Percentiles rank a stretch among this genome's conserved stretches.
These are phyloP conservation scores for Jatropha curcas DNA, from an alignment of 345 rosid genomes.

Conservation along the genomic window DNA sequence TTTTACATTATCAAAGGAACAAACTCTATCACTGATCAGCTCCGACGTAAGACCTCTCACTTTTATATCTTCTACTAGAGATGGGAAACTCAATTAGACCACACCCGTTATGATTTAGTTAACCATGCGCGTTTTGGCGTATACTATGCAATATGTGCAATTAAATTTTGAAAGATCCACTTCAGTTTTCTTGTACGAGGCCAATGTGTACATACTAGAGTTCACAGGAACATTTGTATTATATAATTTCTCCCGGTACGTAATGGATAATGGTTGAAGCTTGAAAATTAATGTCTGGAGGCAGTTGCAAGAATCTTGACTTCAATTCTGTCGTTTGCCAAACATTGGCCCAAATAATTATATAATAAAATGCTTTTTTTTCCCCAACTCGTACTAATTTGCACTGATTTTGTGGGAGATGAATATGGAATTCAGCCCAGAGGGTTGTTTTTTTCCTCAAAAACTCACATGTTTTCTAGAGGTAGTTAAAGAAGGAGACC, in stretches of 20 bases:
- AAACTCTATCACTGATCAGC: too few species aligned
- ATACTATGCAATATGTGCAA: too few species aligned
- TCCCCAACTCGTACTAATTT: neutral
- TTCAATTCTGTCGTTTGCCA: neutral
- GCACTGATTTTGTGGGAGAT: slow-evolving; percentile 35
- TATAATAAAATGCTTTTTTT: neutral
- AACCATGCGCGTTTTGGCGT: too few species aligned
- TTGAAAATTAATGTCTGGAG: neutral
- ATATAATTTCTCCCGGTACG: neutral
- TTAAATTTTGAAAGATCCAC: neutral
- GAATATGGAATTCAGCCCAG: slow-evolving; percentile 5
- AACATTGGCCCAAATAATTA: too few species aligned
- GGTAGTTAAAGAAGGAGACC: neutral
- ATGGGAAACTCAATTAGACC: too few species aligned
- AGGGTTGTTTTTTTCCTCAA: neutral
- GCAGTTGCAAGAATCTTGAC: slow-evolving; percentile 12
- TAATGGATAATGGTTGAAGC: slow-evolving; percentile 5
- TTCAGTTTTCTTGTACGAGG: neutral
- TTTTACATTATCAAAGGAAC: too few species aligned
- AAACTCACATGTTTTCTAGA: slow-evolving; percentile 15
- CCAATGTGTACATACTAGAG: slow-evolving; percentile 5
- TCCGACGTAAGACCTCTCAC: too few species aligned
- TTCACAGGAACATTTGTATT: neutral
- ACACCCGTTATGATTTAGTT: too few species aligned
- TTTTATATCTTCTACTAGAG: too few species aligned